Conservation (phyloP, 176 grass and related monocot genomes). For the Rhynchospora breviuscula region DNA sequence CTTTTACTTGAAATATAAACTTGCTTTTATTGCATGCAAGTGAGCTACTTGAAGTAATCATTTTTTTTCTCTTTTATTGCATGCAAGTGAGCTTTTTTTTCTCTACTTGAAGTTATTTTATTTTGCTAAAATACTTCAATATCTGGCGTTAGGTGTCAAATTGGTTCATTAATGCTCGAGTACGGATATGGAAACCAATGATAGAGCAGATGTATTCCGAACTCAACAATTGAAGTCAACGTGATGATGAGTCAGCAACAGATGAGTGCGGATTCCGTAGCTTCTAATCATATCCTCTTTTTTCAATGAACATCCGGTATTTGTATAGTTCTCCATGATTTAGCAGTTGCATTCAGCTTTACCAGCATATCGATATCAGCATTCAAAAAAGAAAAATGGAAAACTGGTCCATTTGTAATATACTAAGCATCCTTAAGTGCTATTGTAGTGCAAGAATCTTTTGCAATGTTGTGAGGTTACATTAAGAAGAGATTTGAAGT, state of each 20-base stretch:
- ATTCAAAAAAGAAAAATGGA: background rate
- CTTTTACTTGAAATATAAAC: background rate
- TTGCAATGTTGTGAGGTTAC: background rate
- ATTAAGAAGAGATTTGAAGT: background rate
- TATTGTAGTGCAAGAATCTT: background rate
- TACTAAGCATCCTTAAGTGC: background rate
- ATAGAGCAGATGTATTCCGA: conserved; percentile 90
- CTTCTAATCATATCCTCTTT: background rate
- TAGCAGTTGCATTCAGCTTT: background rate
- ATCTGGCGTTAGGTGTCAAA: conserved; percentile 58
- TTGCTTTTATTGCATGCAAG: background rate
- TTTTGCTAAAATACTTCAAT: background rate
- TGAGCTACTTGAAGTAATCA: too few species aligned
- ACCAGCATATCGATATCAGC: background rate
- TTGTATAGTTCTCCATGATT: background rate
- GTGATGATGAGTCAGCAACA: background rate
- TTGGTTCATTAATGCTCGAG: conserved; percentile 90
- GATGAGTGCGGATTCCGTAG: background rate
- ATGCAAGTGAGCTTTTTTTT: background rate
- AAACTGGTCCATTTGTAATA: background rate
- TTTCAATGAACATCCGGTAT: background rate
- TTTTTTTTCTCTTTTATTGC: too few species aligned
- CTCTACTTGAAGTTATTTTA: background rate
- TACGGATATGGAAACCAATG: conserved; percentile 81
- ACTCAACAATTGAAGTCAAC: conserved; percentile 35